Evolutionary conservation across 2,329 filamentous ascomycete genomes (phyloP).

Genomic region (Curvularia hawaiiensis): DNA sequence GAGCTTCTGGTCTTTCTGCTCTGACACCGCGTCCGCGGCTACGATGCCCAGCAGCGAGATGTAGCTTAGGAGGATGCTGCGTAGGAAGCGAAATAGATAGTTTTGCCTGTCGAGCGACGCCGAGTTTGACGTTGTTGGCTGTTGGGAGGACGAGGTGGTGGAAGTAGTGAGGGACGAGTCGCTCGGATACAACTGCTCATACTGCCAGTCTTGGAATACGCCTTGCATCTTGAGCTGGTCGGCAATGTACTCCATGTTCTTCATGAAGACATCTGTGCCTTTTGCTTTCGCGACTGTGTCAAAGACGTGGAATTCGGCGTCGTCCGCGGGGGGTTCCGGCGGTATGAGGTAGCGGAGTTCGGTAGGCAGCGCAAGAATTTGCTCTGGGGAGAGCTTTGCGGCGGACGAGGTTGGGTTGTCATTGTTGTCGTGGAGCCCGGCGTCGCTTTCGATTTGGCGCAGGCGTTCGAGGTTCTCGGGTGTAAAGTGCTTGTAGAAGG

Average conservation of each 20-base stretch:
- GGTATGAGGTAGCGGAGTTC: slow-evolving; percentile 81
- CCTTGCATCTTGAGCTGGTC: slow-evolving; percentile 40
- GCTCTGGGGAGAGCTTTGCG: slow-evolving; percentile 27
- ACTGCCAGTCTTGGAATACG: slow-evolving; percentile 71
- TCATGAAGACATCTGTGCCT: slow-evolving; percentile 32
- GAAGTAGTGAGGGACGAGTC: slow-evolving; percentile 33
- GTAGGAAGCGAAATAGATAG: slow-evolving; percentile 77
- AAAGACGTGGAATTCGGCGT: slow-evolving; percentile 73
- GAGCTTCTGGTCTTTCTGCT: slow-evolving; percentile 72
- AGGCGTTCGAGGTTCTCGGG: slow-evolving; percentile 70
- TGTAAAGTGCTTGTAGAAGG: slow-evolving; percentile 90
- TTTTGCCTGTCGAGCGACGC: slow-evolving; percentile 57
- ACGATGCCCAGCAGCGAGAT: slow-evolving; percentile 80
- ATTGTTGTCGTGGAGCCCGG: slow-evolving; percentile 17
- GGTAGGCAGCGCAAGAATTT: slow-evolving; percentile 62
- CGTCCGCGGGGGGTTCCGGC: slow-evolving; percentile 72
- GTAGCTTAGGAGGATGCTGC: slow-evolving; percentile 86
- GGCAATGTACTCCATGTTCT: slow-evolving; percentile 33
- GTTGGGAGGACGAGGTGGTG: background rate
- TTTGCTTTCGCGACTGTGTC: slow-evolving; percentile 62
- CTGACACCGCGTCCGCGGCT: slow-evolving; percentile 66
- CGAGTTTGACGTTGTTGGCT: slow-evolving; percentile 50
- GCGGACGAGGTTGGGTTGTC: background rate
- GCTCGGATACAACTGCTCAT: slow-evolving; percentile 70
- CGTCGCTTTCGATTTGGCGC: slow-evolving; percentile 53